Percentiles rank a stretch among this genome's conserved stretches.
Conservation (phyloP, 129 eudicot species). For the Erigeron canadensis region DNA sequence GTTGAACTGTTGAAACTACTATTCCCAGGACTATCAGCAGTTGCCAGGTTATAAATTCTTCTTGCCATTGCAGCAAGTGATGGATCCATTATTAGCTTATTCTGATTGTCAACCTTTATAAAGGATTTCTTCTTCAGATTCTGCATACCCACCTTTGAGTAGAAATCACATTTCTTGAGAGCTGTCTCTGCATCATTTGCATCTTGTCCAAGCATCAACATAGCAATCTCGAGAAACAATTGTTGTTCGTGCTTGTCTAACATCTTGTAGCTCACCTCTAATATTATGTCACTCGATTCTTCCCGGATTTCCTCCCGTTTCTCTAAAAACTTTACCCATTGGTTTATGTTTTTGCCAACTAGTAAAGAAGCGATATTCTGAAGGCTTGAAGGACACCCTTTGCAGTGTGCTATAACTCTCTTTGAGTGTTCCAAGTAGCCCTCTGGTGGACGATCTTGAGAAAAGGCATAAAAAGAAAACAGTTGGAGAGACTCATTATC, state of each 20-base stretch:
- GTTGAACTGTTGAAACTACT: background rate
- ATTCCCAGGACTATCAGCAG: constrained; percentile 11
- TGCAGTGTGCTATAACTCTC: constrained; percentile 27
- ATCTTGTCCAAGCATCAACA: constrained; percentile 30
- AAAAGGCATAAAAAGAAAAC: constrained; percentile 41
- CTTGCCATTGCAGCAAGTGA: constrained; percentile 37
- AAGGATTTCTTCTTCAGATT: constrained; percentile 36
- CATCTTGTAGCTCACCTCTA: constrained; percentile 32
- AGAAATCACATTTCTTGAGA: constrained; percentile 22
- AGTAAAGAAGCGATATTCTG: constrained; percentile 36
- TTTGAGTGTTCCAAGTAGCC: constrained; percentile 18
- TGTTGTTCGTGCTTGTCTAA: constrained; percentile 34
- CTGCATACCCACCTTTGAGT: constrained; percentile 33
- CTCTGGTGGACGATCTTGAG: constrained; percentile 13
- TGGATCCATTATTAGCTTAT: constrained; percentile 41
- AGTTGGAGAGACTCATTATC: constrained; percentile 26
- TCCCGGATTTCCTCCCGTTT: constrained; percentile 34
- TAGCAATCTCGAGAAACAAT: constrained; percentile 33
- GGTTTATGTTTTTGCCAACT: constrained; percentile 19
- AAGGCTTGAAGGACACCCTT: constrained; percentile 38
- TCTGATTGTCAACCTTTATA: constrained; percentile 20
- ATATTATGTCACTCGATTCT: constrained; percentile 20
- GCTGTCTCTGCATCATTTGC: constrained; percentile 19
- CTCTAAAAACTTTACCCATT: constrained; percentile 27
- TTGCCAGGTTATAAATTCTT: constrained; percentile 30